These are phyloP conservation scores for Calonectria honghensis DNA, from an alignment of 2,329 filamentous ascomycete species.

Conservation along the genomic window DNA sequence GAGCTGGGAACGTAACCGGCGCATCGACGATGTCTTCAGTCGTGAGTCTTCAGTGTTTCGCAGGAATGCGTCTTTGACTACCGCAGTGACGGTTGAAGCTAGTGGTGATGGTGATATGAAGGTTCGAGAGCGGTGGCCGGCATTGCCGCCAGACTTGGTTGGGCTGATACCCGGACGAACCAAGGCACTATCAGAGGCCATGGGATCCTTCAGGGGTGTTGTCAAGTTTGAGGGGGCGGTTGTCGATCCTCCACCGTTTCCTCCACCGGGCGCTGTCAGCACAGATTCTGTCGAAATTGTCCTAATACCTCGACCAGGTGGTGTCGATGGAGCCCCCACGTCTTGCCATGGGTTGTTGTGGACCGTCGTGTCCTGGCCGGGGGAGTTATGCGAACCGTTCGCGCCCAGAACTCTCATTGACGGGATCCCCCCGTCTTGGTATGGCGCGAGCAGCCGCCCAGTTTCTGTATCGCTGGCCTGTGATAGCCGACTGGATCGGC, in stretches of 20 bases:
- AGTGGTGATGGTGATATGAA: conserved; percentile 77
- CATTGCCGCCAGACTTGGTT: conserved; percentile 54
- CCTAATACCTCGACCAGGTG: conserved; percentile 60
- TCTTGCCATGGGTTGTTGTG: conserved; percentile 68
- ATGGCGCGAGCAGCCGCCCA: conserved; percentile 59
- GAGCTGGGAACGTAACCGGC: conserved; percentile 70
- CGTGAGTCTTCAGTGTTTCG: conserved; percentile 65
- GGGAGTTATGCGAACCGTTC: conserved; percentile 57
- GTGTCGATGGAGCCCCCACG: conserved; percentile 56
- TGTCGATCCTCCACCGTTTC: conserved; percentile 41
- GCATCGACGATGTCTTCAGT: conserved; percentile 65
- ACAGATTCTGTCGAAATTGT: conserved; percentile 62
- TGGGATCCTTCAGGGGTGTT: conserved; percentile 58
- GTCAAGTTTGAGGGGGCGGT: conserved; percentile 56
- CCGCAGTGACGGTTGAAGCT: conserved; percentile 75
- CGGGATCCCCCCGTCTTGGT: conserved; percentile 61
- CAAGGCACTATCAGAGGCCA: conserved; percentile 52
- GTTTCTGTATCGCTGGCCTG: conserved; percentile 66
- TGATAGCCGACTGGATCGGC: conserved; percentile 70
- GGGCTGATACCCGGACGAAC: conserved; percentile 54
- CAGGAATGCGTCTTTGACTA: conserved; percentile 74
- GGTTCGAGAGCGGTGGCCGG: conserved; percentile 62
- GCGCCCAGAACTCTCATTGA: conserved; percentile 59
- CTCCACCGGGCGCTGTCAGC: conserved; percentile 39
- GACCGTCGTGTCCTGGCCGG: conserved; percentile 61